Base-by-base conservation (phyloP, 2,329 filamentous ascomycete genomes). In the Penicillium decumbens region DNA sequence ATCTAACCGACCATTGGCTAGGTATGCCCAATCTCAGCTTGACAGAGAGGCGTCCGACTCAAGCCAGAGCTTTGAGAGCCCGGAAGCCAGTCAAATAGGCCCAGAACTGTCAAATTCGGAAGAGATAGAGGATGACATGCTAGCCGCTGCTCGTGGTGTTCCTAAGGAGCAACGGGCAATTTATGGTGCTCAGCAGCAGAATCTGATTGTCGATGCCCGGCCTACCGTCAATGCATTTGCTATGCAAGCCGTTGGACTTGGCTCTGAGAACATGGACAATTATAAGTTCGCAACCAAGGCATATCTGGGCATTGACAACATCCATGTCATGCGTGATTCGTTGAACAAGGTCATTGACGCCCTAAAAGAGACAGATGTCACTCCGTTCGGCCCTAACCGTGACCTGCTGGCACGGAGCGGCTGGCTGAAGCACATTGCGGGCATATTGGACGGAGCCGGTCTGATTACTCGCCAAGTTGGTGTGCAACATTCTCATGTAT, bases 201-300 rank as follows among this genome's bases (percentile, higher is more conserved):
- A 97, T 64, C 75, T 97, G 51, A 98, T 98, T 59, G 90, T 98
- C 39, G 93, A 98, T 74, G 93, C 93, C 39, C 83, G 93, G 40
- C 93, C 93, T 13, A 93, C 87, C 3, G 85, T 98, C 59, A 98
- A 98, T 67, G 93, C 93, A 18, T 84, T 91, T 59, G 90, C 90
- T 6, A 97, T 96, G 80, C 91, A 96, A 68, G 88, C 91, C 3
- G 84, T 92, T 56, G 93, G 93, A 6, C 84, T 91, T 67, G 93
- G 93, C 2, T 95, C 92, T 0, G 93, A 98, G 71, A 95, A 96
- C 63, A 96, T 97, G 88, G 89, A 95, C 57, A 87, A 95, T 70
- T 98, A 98, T 74, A 89, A 87, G 54, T 92, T 91, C 63, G 89
- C 90, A 13, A 86, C 85, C 51, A 95, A 96, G 70, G 86, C 87